Conservation (phyloP, 768 basidiomycete genomes). For the Tylopilus sp. region DNA sequence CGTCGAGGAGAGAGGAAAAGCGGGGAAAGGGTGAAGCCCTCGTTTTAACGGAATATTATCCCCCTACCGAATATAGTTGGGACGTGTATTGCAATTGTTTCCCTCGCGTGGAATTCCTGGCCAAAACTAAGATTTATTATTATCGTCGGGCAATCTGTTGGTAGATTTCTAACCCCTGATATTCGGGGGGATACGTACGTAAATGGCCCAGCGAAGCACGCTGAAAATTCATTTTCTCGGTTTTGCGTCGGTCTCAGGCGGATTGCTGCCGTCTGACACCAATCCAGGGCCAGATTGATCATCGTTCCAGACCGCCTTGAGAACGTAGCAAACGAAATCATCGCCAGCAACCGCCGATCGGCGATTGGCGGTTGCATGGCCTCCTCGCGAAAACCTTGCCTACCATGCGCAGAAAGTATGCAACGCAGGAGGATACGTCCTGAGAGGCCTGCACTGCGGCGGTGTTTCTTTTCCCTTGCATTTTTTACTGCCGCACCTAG, state of each 20-base stretch:
- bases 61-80: constrained; percentile 69
- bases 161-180: constrained; percentile 53
- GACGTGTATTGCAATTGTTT: constrained; percentile 60
- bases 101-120: constrained; percentile 60
- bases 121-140: constrained; percentile 59
- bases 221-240: constrained; percentile 36
- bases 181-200: constrained; percentile 61
- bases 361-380: constrained; percentile 29
- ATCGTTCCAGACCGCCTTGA: background rate
- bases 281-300: background rate
- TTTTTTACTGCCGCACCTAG: background rate
- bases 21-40: constrained; percentile 62
- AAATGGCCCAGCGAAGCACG: constrained; percentile 37
- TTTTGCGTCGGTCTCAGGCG: constrained; percentile 22
- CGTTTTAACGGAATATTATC: constrained; percentile 74
- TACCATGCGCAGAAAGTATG: constrained; percentile 1
- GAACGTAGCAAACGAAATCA: background rate
- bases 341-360: constrained; percentile 13
- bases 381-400: constrained; percentile 20
- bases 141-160: constrained; percentile 51
- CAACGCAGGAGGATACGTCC: background rate
- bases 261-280: constrained; percentile 20
- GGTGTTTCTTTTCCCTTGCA: background rate
- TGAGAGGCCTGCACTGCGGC: background rate
- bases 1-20: constrained; percentile 48